Conservation (phyloP, 2,329 filamentous ascomycete genomes). For the Penicillium sp. region DNA sequence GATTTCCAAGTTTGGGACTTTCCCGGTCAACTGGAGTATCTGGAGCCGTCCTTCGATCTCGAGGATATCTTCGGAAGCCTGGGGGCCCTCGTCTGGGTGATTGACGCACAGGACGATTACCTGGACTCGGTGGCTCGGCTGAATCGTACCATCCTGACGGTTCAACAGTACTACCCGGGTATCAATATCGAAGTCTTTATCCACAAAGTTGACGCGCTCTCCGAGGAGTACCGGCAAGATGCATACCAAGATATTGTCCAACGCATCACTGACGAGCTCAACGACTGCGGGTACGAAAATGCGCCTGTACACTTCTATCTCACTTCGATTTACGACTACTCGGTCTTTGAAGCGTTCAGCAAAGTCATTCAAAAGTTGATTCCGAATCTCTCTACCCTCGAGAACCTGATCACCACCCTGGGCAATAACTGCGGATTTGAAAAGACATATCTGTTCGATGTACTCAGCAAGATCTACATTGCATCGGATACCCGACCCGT, state of each 20-base stretch:
- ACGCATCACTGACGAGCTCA: slow-evolving; percentile 91
- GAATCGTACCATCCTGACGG: slow-evolving; percentile 80
- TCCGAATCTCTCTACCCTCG: slow-evolving; percentile 83
- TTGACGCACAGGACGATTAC: slow-evolving; percentile 97
- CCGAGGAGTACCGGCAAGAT: slow-evolving; percentile 92
- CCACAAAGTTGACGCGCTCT: slow-evolving; percentile 96
- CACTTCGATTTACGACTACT: slow-evolving; percentile 97
- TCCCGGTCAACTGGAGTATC: slow-evolving; percentile 88
- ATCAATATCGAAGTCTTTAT: slow-evolving; percentile 99
- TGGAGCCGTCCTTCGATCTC: slow-evolving; percentile 82
- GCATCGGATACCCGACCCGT: slow-evolving; percentile 89
- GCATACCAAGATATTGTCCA: slow-evolving; percentile 96
- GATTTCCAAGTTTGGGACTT: slow-evolving; percentile 99
- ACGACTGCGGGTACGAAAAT: slow-evolving; percentile 87
- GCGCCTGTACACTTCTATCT: slow-evolving; percentile 91
- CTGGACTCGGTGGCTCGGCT: slow-evolving; percentile 82
- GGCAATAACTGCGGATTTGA: slow-evolving; percentile 92
- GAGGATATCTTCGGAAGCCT: slow-evolving; percentile 92
- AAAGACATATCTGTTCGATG: slow-evolving; percentile 97
- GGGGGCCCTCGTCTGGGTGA: slow-evolving; percentile 94
- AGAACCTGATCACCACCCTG: slow-evolving; percentile 88
- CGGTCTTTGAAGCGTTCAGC: slow-evolving; percentile 95
- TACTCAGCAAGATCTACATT: slow-evolving; percentile 97
- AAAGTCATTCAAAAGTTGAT: slow-evolving; percentile 98
- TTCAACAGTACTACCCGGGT: slow-evolving; percentile 81